A percentile compares a stretch with the other conserved stretches of the same genome.
phyloP scores from a whole-genome alignment of 768 basidiomycete species.

The Mycena venus region DNA sequence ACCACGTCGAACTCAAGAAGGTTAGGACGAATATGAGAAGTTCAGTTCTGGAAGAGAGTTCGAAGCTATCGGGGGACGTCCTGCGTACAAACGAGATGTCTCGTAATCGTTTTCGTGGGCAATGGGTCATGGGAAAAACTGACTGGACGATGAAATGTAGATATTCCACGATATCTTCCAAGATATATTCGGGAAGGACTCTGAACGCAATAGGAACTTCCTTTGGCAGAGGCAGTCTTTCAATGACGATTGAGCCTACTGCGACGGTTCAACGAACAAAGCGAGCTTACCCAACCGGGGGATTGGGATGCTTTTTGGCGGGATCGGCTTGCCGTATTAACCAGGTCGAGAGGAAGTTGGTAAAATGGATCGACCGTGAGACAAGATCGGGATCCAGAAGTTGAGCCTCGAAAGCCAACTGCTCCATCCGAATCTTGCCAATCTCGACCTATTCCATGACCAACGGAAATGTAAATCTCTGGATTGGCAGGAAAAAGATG shows the following conservation, averaged over 20 bases:
- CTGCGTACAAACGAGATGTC: conserved; percentile 51
- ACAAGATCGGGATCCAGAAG: conserved; percentile 89
- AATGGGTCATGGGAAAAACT: conserved; percentile 34
- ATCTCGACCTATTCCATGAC: no score
- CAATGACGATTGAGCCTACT: neutral
- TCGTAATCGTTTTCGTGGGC: no score
- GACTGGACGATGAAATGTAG: conserved; percentile 87
- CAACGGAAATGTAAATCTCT: no score
- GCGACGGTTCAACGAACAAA: no score
- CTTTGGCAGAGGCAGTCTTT: conserved; percentile 87
- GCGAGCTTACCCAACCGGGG: conserved; percentile 71
- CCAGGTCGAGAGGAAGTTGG: conserved; percentile 95
- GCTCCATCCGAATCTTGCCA: conserved; percentile 75
- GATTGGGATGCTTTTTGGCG: conserved; percentile 78
- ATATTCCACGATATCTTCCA: conserved; percentile 95
- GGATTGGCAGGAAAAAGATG: no score
- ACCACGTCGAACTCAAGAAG: conserved; percentile 94
- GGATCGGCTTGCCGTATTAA: conserved; percentile 93
- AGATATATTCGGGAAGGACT: conserved; percentile 91
- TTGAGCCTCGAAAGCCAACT: conserved; percentile 88
- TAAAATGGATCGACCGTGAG: conserved; percentile 85
- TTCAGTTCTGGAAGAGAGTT: conserved; percentile 87
- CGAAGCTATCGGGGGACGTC: conserved; percentile 82
- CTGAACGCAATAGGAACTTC: conserved; percentile 90
- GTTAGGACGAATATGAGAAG: conserved; percentile 90